Evolutionary conservation across 129 eudicot genomes (phyloP).

Genomic region (Tagetes erecta): DNA sequence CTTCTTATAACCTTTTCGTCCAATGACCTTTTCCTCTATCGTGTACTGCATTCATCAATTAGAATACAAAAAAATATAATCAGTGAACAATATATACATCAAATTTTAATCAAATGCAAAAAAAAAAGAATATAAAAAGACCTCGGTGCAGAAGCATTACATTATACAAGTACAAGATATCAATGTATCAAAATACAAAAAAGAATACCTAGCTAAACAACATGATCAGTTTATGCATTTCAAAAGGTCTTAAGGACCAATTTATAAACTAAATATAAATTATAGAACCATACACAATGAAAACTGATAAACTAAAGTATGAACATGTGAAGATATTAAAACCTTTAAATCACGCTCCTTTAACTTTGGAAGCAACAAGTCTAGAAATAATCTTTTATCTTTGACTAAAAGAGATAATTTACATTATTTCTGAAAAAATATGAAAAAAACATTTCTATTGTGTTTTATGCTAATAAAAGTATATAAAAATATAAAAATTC

Average conservation of each 20-base stretch:
- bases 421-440: neutral
- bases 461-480: neutral
- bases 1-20: constrained; percentile 41
- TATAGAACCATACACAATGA: neutral
- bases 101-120: neutral
- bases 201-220: neutral
- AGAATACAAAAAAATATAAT: constrained; percentile 5
- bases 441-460: neutral
- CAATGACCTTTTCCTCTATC: no score
- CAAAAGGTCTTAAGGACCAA: neutral
- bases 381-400: no score
- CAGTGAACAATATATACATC: constrained; percentile 8
- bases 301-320: neutral
- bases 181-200: neutral
- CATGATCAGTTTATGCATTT: neutral
- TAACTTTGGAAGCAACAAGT: no score
- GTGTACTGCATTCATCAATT: constrained; percentile 17
- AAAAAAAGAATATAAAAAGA: constrained; percentile 19
- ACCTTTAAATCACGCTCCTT: constrained; percentile 54
- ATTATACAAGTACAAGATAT: neutral
- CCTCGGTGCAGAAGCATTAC: constrained; percentile 91
- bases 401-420: constrained; percentile 1
- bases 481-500: neutral
- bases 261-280: neutral
- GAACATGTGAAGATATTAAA: constrained; percentile 82